phyloP scores from a whole-genome alignment of 2,329 filamentous ascomycete genomes.

The Parascedosporium putredinis region DNA sequence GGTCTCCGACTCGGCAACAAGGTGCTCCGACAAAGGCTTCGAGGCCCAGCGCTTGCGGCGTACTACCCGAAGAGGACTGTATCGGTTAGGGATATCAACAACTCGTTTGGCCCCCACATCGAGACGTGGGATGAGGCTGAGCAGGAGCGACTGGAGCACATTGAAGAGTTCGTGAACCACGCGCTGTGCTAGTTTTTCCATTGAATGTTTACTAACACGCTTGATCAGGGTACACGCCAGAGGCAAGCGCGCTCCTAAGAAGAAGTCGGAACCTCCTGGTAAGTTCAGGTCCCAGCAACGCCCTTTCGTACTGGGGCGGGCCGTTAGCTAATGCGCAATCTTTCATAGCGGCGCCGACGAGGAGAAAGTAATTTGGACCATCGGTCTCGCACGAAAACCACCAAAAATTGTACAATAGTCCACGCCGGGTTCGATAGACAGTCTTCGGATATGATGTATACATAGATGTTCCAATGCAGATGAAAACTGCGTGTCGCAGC shows the following conservation, averaged over 20 bases:
- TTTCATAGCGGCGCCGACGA: background rate
- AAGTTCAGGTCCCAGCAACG: slow-evolving; percentile 12
- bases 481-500: background rate
- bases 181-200: slow-evolving; percentile 9
- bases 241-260: slow-evolving; percentile 82
- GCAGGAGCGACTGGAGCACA: slow-evolving; percentile 67
- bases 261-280: slow-evolving; percentile 55
- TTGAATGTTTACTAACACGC: slow-evolving; percentile 9
- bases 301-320: too few species aligned
- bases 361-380: background rate
- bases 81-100: slow-evolving; percentile 63
- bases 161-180: slow-evolving; percentile 46
- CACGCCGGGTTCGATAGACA: background rate
- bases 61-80: slow-evolving; percentile 78
- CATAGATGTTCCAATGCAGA: background rate
- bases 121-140: slow-evolving; percentile 65
- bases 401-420: background rate
- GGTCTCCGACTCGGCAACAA: slow-evolving; percentile 79
- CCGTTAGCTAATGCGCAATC: background rate
- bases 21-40: slow-evolving; percentile 77
- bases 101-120: slow-evolving; percentile 55
- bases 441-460: slow-evolving; percentile 2
- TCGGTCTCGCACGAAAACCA: background rate
- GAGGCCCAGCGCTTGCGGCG: slow-evolving; percentile 68
- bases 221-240: slow-evolving; percentile 50